Percentiles rank a stretch among this genome's conserved stretches.
These are phyloP conservation scores for Rugonectria rugulosa DNA, from an alignment of 2,329 filamentous ascomycete species.

Conservation along the genomic window DNA sequence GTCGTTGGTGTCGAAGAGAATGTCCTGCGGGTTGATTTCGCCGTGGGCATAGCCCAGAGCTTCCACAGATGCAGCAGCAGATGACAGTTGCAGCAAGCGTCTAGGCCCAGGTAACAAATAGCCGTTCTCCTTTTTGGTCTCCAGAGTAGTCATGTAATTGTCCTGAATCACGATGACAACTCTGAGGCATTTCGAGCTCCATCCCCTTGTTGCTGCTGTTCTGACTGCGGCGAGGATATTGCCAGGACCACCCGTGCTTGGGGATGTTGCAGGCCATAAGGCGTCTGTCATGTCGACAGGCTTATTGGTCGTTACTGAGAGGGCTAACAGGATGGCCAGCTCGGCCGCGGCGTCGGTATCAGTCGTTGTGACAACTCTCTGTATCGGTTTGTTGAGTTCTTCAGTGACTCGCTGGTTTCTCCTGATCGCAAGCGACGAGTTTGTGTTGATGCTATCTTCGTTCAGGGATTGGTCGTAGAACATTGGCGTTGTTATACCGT, in stretches of 20 bases:
- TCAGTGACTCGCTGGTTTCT: background rate
- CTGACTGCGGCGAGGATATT: background rate
- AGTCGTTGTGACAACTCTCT: background rate
- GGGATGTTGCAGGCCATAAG: background rate
- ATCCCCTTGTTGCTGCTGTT: background rate
- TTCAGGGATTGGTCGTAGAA: background rate
- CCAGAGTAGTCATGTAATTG: background rate
- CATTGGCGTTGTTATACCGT: background rate
- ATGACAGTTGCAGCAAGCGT: too few species aligned
- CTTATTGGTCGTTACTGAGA: background rate
- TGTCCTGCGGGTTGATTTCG: conserved; percentile 30
- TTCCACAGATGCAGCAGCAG: conserved; percentile 10
- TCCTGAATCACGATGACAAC: background rate
- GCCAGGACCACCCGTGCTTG: background rate
- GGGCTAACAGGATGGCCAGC: background rate
- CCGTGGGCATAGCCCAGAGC: conserved; percentile 26
- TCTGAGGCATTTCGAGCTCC: background rate
- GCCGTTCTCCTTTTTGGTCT: background rate
- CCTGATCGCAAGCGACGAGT: background rate
- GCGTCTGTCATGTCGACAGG: background rate
- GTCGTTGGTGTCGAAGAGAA: conserved; percentile 25
- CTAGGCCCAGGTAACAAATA: background rate
- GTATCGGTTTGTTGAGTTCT: background rate
- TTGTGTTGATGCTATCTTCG: background rate
- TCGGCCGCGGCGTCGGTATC: background rate